A percentile compares a stretch with the other conserved stretches of the same genome.
These are phyloP conservation scores for Didymella glomerata DNA, from an alignment of 2,329 filamentous ascomycete genomes.

Conservation along the genomic window DNA sequence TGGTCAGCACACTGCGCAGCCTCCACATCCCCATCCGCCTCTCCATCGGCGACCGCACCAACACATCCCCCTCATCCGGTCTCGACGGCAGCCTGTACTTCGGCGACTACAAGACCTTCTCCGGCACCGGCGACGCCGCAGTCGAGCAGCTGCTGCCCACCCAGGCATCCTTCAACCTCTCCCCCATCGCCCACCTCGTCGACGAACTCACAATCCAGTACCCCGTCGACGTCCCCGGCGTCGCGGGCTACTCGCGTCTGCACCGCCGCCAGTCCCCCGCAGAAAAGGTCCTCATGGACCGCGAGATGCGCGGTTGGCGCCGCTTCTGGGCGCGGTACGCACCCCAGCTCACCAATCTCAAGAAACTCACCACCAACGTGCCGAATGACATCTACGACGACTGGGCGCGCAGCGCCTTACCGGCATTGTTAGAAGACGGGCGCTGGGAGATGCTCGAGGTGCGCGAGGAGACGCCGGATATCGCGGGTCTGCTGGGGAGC, in stretches of 20 bases:
- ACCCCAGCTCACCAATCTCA: slow-evolving; percentile 46
- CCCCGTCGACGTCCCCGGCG: slow-evolving; percentile 43
- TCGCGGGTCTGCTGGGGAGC: slow-evolving; percentile 16
- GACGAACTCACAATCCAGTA: slow-evolving; percentile 51
- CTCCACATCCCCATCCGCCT: slow-evolving; percentile 47
- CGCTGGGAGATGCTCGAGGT: slow-evolving; percentile 47
- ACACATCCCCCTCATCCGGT: slow-evolving; percentile 36
- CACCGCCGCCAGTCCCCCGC: slow-evolving; percentile 33
- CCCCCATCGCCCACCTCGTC: slow-evolving; percentile 44
- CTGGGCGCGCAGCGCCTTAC: slow-evolving; percentile 40
- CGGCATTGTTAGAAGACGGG: slow-evolving; percentile 32
- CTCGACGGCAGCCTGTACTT: slow-evolving; percentile 48
- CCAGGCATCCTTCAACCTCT: slow-evolving; percentile 46
- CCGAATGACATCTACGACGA: slow-evolving; percentile 46
- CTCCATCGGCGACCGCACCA: slow-evolving; percentile 45
- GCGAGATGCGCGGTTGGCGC: slow-evolving; percentile 48
- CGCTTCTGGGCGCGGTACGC: slow-evolving; percentile 50
- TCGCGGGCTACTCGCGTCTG: slow-evolving; percentile 37
- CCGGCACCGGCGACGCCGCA: slow-evolving; percentile 36
- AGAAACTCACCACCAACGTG: slow-evolving; percentile 45
- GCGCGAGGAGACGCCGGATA: slow-evolving; percentile 31
- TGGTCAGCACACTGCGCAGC: slow-evolving; percentile 40
- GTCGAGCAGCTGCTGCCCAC: slow-evolving; percentile 43
- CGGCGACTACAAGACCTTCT: slow-evolving; percentile 46
- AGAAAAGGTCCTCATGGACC: slow-evolving; percentile 40